A percentile compares a stretch with the other conserved stretches of the same genome.
These are phyloP conservation scores for Hevea brasiliensis DNA, from an alignment of 345 rosid species.

Conservation along the genomic window DNA sequence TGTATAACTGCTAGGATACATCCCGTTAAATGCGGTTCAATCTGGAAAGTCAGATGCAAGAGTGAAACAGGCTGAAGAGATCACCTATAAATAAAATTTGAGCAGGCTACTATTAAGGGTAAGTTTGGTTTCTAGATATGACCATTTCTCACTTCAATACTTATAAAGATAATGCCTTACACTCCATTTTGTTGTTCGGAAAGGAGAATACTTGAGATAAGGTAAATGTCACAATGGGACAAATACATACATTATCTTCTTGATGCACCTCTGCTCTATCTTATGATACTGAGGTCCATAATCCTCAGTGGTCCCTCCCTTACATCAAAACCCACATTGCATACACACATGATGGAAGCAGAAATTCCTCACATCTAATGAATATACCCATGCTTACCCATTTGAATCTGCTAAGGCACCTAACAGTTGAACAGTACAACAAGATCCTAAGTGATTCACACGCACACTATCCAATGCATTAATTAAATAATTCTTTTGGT, in stretches of 20 bases:
- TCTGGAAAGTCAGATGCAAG: neutral
- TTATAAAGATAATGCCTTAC: constrained; percentile 6
- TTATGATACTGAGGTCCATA: constrained; percentile 19
- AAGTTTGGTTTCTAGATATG: constrained; percentile 9
- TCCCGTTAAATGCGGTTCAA: constrained; percentile 24
- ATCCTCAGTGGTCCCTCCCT: constrained; percentile 27
- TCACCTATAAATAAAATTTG: constrained; percentile 12
- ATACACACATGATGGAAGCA: constrained; percentile 1
- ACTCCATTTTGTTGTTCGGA: constrained; percentile 10
- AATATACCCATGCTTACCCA: neutral
- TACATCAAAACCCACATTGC: neutral
- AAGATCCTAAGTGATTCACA: constrained; percentile 2
- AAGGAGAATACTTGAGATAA: constrained; percentile 22
- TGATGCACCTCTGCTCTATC: constrained; percentile 11
- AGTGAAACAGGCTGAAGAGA: constrained; percentile 13
- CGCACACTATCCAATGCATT: neutral
- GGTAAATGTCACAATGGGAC: constrained; percentile 24
- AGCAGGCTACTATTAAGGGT: constrained; percentile 2
- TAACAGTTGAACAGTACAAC: neutral
- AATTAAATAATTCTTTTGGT: neutral
- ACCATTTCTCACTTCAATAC: constrained; percentile 24
- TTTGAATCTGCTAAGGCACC: neutral
- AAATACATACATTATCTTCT: constrained; percentile 27
- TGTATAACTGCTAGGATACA: constrained; percentile 73
- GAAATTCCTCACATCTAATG: neutral